Base-by-base conservation (phyloP, 2,329 filamentous ascomycete genomes). In the Samsoniella hepiali region DNA sequence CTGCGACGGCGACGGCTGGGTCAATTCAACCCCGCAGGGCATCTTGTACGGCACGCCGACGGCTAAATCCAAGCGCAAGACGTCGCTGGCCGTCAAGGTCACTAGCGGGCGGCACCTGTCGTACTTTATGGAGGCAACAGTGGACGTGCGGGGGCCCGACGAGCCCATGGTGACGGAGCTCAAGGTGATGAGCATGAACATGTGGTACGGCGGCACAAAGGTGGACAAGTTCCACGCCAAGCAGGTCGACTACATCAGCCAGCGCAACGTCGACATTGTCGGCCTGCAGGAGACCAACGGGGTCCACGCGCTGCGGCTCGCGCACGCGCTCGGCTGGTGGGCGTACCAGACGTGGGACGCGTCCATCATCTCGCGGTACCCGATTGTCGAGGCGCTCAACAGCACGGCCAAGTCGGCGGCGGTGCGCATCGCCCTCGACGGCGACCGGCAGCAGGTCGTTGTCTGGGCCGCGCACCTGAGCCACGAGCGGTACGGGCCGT, bases 401-500 rank as follows among this genome's bases (percentile, higher is more conserved):
- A 64, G 70, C 11, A 68, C 72, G 32, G 67, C 67, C 44, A 67
- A 69, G 31, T 68, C 71, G n/a, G 72, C 71, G 3, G 73, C 70
- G 36, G 74, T 75, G 3, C 72, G 69, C 17, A 70, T 79, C 44
- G 69, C 69, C 17, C 69, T 79, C 17, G 75, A 76, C 58, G 73
- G 72, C 6, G 64, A 68, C 0, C 62, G 64, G 2, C 66, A 69
- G 27, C 69, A 75, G 42, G 66, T 78, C 47, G 74, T 75, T 54
- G 68, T 78, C 50, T 77, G 72, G 70, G 71, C 70, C 22, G 70
- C 71, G 38, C 77, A 79, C 58, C 63, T 78, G 3, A 74, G 72
- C 2, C 73, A 72, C 40, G 68, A 69, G 22, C 75, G 76, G 0
- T 79, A 80, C 54, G 77, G 78, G 0, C 78, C 78, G 0, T 79